Evolutionary conservation across 1,284 basidiomycete species (phyloP).

Genomic region (Cronartium quercuum): DNA sequence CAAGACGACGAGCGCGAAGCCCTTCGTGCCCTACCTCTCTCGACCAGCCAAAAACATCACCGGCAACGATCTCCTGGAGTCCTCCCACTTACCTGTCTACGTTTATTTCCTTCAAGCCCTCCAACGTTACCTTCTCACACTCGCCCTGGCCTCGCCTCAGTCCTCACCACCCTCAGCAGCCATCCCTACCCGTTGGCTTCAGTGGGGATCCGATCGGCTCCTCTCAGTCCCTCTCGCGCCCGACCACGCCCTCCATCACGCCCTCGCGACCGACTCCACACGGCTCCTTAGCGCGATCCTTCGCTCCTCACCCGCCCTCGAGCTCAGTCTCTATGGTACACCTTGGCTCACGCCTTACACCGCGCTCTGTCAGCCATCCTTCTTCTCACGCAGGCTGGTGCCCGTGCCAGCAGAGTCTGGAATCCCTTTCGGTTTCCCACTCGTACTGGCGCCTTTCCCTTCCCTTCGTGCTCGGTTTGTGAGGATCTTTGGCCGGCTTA

Average conservation of each 20-base stretch:
- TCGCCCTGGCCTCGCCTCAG: slow-evolving; percentile 14
- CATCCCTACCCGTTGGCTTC: slow-evolving; percentile 20
- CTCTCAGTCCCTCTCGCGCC: slow-evolving; percentile 2
- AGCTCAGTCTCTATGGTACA: neutral
- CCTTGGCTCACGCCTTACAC: slow-evolving; percentile 9
- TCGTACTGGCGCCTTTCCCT: slow-evolving; percentile 19
- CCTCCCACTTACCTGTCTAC: slow-evolving; percentile 1
- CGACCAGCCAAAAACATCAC: slow-evolving; percentile 27
- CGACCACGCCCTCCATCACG: slow-evolving; percentile 8
- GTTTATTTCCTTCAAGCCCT: slow-evolving; percentile 23
- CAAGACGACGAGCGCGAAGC: slow-evolving; percentile 14
- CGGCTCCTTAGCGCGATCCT: slow-evolving; percentile 19
- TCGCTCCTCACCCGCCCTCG: neutral
- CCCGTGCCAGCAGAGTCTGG: slow-evolving; percentile 1
- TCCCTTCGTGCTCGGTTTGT: slow-evolving; percentile 19
- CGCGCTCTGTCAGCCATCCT: slow-evolving; percentile 26
- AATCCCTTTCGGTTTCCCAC: slow-evolving; percentile 16
- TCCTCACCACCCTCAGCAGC: slow-evolving; percentile 5
- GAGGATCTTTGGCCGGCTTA: slow-evolving; percentile 12
- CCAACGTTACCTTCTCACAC: slow-evolving; percentile 8
- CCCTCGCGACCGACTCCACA: neutral
- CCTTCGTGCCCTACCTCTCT: slow-evolving; percentile 29
- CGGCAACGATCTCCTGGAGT: slow-evolving; percentile 11
- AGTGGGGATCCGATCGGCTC: slow-evolving; percentile 27
- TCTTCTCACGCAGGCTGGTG: slow-evolving; percentile 9